Evolutionary conservation across 192 early-diverging fungal genomes (phyloP), one percentile per base, ranked within the genome.

Genomic region (Linnemannia schmuckeri): DNA sequence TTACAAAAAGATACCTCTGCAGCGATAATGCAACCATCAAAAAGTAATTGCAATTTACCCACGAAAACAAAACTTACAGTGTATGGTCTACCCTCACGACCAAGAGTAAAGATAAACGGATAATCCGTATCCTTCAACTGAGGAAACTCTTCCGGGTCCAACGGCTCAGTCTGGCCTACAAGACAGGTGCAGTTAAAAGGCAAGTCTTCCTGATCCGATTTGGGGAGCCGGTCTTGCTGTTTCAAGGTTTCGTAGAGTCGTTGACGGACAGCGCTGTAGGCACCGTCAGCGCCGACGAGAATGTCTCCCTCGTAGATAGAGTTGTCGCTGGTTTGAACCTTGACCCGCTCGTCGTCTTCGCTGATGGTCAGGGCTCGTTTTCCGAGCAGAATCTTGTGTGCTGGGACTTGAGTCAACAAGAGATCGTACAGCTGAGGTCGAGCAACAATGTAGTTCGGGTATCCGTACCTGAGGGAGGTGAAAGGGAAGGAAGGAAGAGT

Each of bases 271-370:
- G 46, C 42, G 2, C 68, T 71, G 42, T 78, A 70, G 15, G 77
- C 66, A 12, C 77, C 77, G 20, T 78, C 77, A 30, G 68, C 68
- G 18, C 77, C 77, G 18, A 78, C 69, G 46, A 78, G 66, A 40
- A 78, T 78, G 30, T 78, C 77, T 35, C 77, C 77, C 18, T 78
- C 68, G 35, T 78, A 68, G 12, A 37, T 20, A 13, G 41, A 20
- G 20, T 20, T 37, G 22, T 78, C 77, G 30, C 33, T 35, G 20
- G 37, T 61, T 2, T 55, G 52, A n/a, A 76, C n/a, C 24, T 27
- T 24, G n/a, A 57, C 55, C 6, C n/a, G 13, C 1, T 57, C n/a
- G 55, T 57, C n/a, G 24, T 57, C 55, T 57, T 57, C 55, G 6
- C 24, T 10, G n/a, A 57, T 57, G 7, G 22, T 9, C n/a, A 27